Evolutionary conservation across 768 basidiomycete genomes (phyloP).

Genomic region (Pilatotrama ljubarskyi): DNA sequence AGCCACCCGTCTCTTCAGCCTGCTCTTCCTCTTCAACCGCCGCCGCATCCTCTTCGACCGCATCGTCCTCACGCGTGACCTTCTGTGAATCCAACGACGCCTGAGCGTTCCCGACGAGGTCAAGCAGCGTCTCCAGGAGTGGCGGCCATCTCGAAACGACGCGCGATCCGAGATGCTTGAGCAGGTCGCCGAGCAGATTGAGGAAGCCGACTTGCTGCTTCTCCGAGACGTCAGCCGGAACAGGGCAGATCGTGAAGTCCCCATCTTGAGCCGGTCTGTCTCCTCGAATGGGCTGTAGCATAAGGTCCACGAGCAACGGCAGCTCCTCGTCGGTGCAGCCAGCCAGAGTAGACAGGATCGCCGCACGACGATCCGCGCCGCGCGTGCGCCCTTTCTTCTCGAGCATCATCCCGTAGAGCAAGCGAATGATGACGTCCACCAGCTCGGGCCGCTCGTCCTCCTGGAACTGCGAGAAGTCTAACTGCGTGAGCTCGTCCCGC

Average conservation of each 20-base stretch:
- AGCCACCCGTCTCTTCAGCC: slow-evolving; percentile 29
- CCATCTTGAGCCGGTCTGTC: slow-evolving; percentile 33
- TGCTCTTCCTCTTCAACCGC: slow-evolving; percentile 38
- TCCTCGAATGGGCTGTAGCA: slow-evolving; percentile 67
- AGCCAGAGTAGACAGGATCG: slow-evolving; percentile 70
- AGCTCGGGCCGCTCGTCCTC: slow-evolving; percentile 60
- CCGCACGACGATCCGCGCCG: slow-evolving; percentile 68
- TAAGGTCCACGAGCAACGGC: slow-evolving; percentile 76
- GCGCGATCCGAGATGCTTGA: slow-evolving; percentile 79
- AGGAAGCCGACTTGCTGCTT: slow-evolving; percentile 86
- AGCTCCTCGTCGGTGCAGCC: slow-evolving; percentile 77
- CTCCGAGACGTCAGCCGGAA: slow-evolving; percentile 39
- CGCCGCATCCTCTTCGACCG: slow-evolving; percentile 32
- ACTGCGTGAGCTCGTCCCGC: slow-evolving; percentile 80
- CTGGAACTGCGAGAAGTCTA: slow-evolving; percentile 63
- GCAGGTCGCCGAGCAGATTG: slow-evolving; percentile 78
- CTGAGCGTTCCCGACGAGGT: slow-evolving; percentile 68
- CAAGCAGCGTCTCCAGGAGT: slow-evolving; percentile 68
- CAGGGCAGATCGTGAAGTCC: slow-evolving; percentile 33
- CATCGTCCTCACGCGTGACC: slow-evolving; percentile 34
- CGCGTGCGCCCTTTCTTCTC: slow-evolving; percentile 70
- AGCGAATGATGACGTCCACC: slow-evolving; percentile 66
- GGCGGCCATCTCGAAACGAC: slow-evolving; percentile 71
- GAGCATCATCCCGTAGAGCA: slow-evolving; percentile 88
- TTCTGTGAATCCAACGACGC: slow-evolving; percentile 43